These are phyloP conservation scores for Candida khao-thaluensis DNA, from an alignment of 805 yeast genomes.

Conservation along the genomic window DNA sequence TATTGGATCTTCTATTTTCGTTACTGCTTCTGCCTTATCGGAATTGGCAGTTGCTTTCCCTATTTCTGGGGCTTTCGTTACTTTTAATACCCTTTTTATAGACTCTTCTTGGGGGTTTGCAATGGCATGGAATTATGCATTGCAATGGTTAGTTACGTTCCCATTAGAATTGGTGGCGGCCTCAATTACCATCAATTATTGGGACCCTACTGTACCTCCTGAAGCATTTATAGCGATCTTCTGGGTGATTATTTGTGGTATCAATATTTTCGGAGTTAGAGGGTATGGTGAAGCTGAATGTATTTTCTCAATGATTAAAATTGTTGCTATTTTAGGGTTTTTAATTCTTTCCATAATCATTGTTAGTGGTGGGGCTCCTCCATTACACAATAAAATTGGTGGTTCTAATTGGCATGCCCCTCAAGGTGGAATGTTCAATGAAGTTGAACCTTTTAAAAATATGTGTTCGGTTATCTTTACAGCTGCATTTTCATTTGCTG, in stretches of 20 bases:
- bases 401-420: slow-evolving; percentile 59
- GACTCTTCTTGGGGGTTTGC: slow-evolving; percentile 66
- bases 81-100: slow-evolving; percentile 56
- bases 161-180: slow-evolving; percentile 40
- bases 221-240: slow-evolving; percentile 60
- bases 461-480: slow-evolving; percentile 59
- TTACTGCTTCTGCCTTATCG: slow-evolving; percentile 57
- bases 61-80: slow-evolving; percentile 62
- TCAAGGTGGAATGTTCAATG: slow-evolving; percentile 46
- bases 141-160: slow-evolving; percentile 37
- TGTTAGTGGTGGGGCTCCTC: slow-evolving; percentile 60
- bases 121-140: slow-evolving; percentile 47
- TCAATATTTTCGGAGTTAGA: slow-evolving; percentile 60
- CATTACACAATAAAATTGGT: slow-evolving; percentile 56
- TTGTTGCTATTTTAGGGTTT: slow-evolving; percentile 59
- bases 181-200: slow-evolving; percentile 31
- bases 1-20: slow-evolving; percentile 53
- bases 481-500: slow-evolving; percentile 64
- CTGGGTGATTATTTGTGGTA: slow-evolving; percentile 47
- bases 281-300: slow-evolving; percentile 74
- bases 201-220: slow-evolving; percentile 36
- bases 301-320: slow-evolving; percentile 52
- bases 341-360: slow-evolving; percentile 54
- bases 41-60: slow-evolving; percentile 63
- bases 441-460: slow-evolving; percentile 51